Evolutionary conservation across 176 grass and related monocot genomes (phyloP), one percentile per base, ranked within the genome.

Genomic region (Canna indica): DNA sequence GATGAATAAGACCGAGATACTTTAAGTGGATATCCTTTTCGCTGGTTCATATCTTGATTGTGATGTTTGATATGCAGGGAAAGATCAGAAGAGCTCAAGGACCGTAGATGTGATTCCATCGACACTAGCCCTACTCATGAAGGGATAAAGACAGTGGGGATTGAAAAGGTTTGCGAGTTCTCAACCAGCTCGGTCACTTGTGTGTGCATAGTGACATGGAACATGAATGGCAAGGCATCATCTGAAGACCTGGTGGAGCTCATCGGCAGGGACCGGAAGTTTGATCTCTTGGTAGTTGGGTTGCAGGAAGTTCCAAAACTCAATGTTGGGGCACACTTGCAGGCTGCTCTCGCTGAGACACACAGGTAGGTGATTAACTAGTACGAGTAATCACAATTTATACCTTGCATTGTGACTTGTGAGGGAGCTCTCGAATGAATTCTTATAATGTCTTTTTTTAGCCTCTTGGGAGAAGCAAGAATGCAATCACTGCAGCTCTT

Each of bases 401-500:
- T 53, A 44, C 1, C n/a, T 41, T 54, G 18, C 54, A 26, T 16
- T 26, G 31, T n/a, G n/a, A n/a, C n/a, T n/a, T n/a, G n/a, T n/a
- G n/a, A n/a, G n/a, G n/a, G n/a, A n/a, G n/a, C n/a, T n/a, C n/a
- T n/a, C n/a, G n/a, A n/a, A n/a, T n/a, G n/a, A n/a, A n/a, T n/a
- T n/a, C 18, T 56, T 26, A 3, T 56, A 7, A 56, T 20, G 22
- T 56, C 8, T 20, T 46, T 7, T 46, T 46, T 46, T 7, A 90
- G 87, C 8, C 26, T 90, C 12, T 41, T 90, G 60, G 78, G 74
- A 31, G 83, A 81, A 72, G 71, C 76, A 32, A 44, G 69, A 67
- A 86, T 90, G 87, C 80, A 83, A 68, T 90, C 87, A 68, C 80
- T 90, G 54, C 80, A 78, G 46, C 82, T 90, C 58, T 83, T 78